Percentiles rank a stretch among this genome's conserved stretches.
Evolutionary conservation across 2,329 filamentous ascomycete species (phyloP).

Genomic region (Fulvia fulva): DNA sequence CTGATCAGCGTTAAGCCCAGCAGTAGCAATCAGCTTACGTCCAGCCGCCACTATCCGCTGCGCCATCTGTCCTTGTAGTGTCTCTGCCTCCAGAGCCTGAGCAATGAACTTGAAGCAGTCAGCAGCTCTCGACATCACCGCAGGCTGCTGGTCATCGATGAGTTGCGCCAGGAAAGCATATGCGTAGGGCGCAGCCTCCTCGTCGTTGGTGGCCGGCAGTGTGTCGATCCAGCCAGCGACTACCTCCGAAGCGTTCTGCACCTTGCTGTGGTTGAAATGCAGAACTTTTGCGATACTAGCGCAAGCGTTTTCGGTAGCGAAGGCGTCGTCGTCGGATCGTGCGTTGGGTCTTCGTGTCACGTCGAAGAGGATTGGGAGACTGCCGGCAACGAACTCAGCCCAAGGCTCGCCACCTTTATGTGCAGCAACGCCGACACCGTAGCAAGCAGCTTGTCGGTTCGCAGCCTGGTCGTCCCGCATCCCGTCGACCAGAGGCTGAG

Average conservation of each 20-base stretch:
- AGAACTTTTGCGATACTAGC: constrained; percentile 96
- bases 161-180: constrained; percentile 88
- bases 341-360: constrained; percentile 77
- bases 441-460: constrained; percentile 92
- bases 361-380: constrained; percentile 78
- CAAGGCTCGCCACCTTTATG: constrained; percentile 85
- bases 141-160: constrained; percentile 86
- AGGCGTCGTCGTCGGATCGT: constrained; percentile 87
- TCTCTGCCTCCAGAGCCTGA: constrained; percentile 85
- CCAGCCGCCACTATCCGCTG: constrained; percentile 71
- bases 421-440: constrained; percentile 91
- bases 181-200: constrained; percentile 93
- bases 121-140: constrained; percentile 69
- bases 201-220: constrained; percentile 86
- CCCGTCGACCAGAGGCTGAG: constrained; percentile 79
- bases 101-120: constrained; percentile 83
- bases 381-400: constrained; percentile 79
- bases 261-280: constrained; percentile 76
- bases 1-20: constrained; percentile 70
- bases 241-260: constrained; percentile 71
- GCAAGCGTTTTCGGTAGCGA: constrained; percentile 95
- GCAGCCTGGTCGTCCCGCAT: constrained; percentile 82
- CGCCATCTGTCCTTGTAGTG: constrained; percentile 79
- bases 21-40: constrained; percentile 70
- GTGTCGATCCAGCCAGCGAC: constrained; percentile 86